These are phyloP conservation scores for Salinomyces thailandicus DNA, from an alignment of 2,329 filamentous ascomycete species.

Conservation along the genomic window DNA sequence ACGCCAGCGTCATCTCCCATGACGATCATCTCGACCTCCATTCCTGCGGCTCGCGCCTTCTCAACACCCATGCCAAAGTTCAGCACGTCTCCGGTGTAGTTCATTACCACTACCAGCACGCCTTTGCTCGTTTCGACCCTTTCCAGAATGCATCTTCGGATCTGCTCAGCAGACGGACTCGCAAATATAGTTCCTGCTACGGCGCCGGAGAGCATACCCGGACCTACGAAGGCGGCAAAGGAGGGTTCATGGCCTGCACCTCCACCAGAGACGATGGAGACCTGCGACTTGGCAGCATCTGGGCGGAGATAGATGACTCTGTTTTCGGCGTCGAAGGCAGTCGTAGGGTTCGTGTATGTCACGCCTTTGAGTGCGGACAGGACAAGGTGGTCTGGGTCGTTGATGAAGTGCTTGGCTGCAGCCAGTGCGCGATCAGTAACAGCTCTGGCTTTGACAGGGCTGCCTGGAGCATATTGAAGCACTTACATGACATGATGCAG, in stretches of 20 bases:
- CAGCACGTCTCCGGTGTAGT: conserved; percentile 54
- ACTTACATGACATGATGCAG: conserved; percentile 3
- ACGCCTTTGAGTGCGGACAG: conserved; percentile 63
- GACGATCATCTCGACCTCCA: conserved; percentile 77
- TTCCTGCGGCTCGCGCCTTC: conserved; percentile 71
- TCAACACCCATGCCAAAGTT: conserved; percentile 93
- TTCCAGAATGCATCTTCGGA: conserved; percentile 62
- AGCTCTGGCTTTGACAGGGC: too few species aligned
- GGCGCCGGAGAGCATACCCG: conserved; percentile 66
- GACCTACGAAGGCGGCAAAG: conserved; percentile 76
- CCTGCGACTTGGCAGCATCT: conserved; percentile 42
- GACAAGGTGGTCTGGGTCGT: conserved; percentile 71
- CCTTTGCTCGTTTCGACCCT: conserved; percentile 62
- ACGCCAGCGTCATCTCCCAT: conserved; percentile 90
- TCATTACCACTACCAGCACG: conserved; percentile 87
- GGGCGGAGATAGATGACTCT: conserved; percentile 75
- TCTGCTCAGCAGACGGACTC: conserved; percentile 70
- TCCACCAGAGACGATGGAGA: conserved; percentile 78
- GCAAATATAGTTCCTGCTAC: conserved; percentile 85
- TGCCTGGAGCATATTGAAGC: neutral
- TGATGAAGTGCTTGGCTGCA: conserved; percentile 70
- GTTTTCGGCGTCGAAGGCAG: conserved; percentile 66
- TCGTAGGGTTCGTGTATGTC: conserved; percentile 72
- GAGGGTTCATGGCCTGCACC: conserved; percentile 85
- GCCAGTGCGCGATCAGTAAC: neutral